Percentiles rank a stretch among this genome's conserved stretches.
Conservation (phyloP, 139 green algal species). For the Chlorella sp. region DNA sequence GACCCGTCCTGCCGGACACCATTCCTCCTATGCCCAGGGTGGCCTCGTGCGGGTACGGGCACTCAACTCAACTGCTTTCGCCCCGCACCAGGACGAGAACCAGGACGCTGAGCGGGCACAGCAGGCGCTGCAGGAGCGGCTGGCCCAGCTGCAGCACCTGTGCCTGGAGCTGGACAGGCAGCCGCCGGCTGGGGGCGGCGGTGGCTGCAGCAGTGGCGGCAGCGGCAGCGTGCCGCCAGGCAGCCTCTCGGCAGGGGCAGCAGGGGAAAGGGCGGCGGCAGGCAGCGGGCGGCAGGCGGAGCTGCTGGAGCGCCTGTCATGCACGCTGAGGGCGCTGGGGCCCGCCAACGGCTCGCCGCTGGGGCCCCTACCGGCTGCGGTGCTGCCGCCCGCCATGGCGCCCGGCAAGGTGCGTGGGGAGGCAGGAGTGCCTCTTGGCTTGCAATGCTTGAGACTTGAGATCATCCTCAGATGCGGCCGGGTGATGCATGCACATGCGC, state of each 20-base stretch:
- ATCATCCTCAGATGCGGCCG: background rate
- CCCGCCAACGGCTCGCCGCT: background rate
- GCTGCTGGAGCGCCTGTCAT: background rate
- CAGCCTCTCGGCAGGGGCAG: background rate
- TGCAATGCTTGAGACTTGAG: too few species aligned
- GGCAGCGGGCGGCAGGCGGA: background rate
- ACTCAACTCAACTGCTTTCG: background rate
- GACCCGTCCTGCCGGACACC: too few species aligned
- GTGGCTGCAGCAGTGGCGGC: background rate
- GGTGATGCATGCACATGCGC: background rate
- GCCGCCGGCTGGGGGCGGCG: background rate
- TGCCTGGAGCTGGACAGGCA: constrained; percentile 4
- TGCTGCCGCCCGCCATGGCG: background rate
- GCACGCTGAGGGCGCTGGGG: background rate
- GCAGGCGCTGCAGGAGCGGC: background rate
- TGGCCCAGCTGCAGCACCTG: background rate
- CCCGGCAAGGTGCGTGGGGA: background rate
- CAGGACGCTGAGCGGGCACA: background rate
- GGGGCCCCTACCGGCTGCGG: background rate
- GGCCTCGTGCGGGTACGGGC: too few species aligned
- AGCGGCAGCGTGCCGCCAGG: background rate
- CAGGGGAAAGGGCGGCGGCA: background rate
- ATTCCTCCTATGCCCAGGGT: too few species aligned
- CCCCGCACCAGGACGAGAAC: background rate
- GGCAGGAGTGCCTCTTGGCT: background rate